phyloP scores from a whole-genome alignment of 768 basidiomycete genomes.

The Tricholoma terreum region DNA sequence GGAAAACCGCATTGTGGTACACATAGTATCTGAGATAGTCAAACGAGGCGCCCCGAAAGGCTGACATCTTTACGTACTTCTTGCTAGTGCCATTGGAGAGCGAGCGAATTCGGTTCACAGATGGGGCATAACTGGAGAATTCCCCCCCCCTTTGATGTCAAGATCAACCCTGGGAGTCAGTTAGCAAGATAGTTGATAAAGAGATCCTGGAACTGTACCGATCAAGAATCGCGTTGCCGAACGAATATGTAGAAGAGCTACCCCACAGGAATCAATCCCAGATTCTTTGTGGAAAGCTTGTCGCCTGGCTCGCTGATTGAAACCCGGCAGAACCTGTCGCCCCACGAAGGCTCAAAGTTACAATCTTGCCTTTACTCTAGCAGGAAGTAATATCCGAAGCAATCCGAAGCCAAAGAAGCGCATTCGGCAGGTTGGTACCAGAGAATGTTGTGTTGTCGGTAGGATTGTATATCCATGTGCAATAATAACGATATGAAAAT shows the following conservation, averaged over 20 bases:
- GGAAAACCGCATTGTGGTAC: conserved; percentile 71
- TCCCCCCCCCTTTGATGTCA: conserved; percentile 73
- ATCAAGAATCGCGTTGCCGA: conserved; percentile 68
- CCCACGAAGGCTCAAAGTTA: conserved; percentile 58
- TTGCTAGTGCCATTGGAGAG: conserved; percentile 51
- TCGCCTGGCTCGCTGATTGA: conserved; percentile 52
- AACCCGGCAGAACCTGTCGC: conserved; percentile 63
- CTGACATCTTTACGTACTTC: conserved; percentile 31
- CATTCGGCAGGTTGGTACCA: conserved; percentile 66
- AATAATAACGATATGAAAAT: background rate
- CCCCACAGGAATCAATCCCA: conserved; percentile 73
- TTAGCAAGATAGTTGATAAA: background rate
- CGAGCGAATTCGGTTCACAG: conserved; percentile 54
- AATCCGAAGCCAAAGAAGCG: conserved; percentile 50
- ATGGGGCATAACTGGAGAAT: conserved; percentile 46
- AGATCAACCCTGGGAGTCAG: conserved; percentile 51
- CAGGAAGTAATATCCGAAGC: conserved; percentile 63
- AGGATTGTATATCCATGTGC: conserved; percentile 57
- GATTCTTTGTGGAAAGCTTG: conserved; percentile 59
- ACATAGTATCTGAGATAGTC: conserved; percentile 51
- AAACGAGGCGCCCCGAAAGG: background rate
- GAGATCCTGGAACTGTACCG: conserved; percentile 41
- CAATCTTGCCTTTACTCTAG: conserved; percentile 61
- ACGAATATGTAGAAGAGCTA: conserved; percentile 57
- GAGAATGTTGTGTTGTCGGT: conserved; percentile 54